Percentiles rank a stretch among this genome's conserved stretches.
Conservation (phyloP, 306 rosid genomes). For the Cyclanthera cordifolia region DNA sequence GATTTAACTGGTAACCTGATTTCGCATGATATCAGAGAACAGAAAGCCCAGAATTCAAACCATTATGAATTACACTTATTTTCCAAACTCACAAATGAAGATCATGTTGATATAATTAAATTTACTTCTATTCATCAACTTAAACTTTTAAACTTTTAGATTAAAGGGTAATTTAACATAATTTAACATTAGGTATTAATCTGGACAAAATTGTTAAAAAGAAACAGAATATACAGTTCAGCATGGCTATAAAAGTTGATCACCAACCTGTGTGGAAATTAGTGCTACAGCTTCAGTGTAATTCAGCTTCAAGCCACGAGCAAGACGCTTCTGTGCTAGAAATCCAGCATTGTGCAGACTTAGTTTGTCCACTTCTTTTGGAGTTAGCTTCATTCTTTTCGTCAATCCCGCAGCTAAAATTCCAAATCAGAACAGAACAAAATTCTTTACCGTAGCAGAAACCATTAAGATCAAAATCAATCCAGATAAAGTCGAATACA, state of each 20-base stretch:
- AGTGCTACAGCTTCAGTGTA: slow-evolving; percentile 72
- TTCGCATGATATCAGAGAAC: no score
- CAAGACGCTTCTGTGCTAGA: slow-evolving; percentile 92
- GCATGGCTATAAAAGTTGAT: neutral
- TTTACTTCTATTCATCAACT: no score
- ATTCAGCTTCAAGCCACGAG: slow-evolving; percentile 82
- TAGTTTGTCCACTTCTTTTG: slow-evolving; percentile 66
- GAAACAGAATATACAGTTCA: neutral
- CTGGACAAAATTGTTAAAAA: neutral
- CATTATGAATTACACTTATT: no score
- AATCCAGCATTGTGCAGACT: slow-evolving; percentile 63
- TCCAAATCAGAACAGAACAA: neutral
- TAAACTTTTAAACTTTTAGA: no score
- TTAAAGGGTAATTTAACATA: no score
- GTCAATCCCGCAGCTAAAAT: neutral
- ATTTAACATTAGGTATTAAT: no score
- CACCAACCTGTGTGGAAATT: slow-evolving; percentile 65
- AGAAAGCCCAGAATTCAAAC: no score
- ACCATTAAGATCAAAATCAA: neutral
- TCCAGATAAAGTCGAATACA: neutral
- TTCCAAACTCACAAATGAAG: no score
- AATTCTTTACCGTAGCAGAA: neutral
- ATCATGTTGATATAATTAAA: no score
- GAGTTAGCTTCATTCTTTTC: slow-evolving; percentile 50
- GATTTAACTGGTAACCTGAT: no score